These are phyloP conservation scores for Allium fistulosum DNA, from an alignment of 106 monocot genomes.

Conservation along the genomic window DNA sequence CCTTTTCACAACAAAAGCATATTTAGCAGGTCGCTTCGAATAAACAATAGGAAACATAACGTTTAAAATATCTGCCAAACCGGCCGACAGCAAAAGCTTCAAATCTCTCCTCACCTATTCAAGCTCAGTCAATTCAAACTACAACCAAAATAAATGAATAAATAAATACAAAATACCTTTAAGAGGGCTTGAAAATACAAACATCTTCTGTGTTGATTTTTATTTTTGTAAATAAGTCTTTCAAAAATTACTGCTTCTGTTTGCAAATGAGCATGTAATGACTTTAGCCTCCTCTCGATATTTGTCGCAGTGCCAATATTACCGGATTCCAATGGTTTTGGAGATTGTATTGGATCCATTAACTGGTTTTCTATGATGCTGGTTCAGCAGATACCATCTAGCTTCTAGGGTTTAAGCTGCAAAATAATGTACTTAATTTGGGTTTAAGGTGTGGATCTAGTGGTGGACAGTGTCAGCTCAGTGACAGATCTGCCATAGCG, in stretches of 20 bases:
- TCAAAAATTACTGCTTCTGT: conserved; percentile 43
- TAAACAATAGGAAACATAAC: conserved; percentile 40
- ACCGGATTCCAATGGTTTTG: not conserved
- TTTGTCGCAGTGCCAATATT: not conserved
- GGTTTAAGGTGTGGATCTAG: too few species aligned
- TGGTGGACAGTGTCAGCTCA: too few species aligned
- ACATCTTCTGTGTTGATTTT: conserved; percentile 58
- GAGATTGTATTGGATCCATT: too few species aligned
- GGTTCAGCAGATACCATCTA: too few species aligned
- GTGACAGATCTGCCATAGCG: too few species aligned
- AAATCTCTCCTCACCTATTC: conserved; percentile 64
- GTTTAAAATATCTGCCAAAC: conserved; percentile 39
- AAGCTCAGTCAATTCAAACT: not conserved
- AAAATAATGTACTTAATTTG: too few species aligned
- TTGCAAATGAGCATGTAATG: conserved; percentile 22
- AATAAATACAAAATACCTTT: conserved; percentile 19
- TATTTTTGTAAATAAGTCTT: conserved; percentile 51
- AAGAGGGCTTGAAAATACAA: conserved; percentile 52
- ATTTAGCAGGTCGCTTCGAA: conserved; percentile 31
- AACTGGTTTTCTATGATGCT: too few species aligned
- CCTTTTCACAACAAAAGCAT: conserved; percentile 17
- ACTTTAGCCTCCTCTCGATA: conserved; percentile 26
- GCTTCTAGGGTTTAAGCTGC: too few species aligned
- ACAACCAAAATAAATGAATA: not conserved
- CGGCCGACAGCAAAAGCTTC: conserved; percentile 39